A percentile compares a stretch with the other conserved stretches of the same genome.
phyloP scores from a whole-genome alignment of 305 asterid species.

The Fraxinus angustifolia region DNA sequence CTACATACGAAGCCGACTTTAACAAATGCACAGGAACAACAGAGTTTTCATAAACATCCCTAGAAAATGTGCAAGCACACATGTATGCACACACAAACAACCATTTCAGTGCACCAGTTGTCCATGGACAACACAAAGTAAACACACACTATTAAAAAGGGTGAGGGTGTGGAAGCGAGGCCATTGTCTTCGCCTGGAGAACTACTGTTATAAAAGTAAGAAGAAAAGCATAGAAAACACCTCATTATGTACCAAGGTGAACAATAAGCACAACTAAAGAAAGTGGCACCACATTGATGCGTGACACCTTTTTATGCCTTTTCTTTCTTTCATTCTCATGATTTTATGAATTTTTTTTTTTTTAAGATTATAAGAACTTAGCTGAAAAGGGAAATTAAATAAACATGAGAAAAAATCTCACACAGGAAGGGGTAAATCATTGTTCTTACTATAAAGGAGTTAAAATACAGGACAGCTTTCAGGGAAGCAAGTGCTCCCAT shows the following conservation, averaged over 20 bases:
- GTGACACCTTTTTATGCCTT: not conserved
- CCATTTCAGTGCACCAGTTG: not conserved
- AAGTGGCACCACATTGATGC: not conserved
- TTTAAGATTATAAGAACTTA: not conserved
- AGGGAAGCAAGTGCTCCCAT: not conserved
- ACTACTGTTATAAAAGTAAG: not conserved
- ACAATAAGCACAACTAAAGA: not conserved
- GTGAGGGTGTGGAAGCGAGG: not conserved
- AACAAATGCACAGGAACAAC: not conserved
- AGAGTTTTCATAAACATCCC: not conserved
- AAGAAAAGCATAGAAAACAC: not conserved
- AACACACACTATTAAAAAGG: not conserved
- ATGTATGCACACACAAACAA: not conserved
- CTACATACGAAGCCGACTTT: not conserved
- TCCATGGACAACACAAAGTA: not conserved
- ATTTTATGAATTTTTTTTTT: not conserved
- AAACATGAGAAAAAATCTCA: not conserved
- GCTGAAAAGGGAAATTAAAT: not conserved
- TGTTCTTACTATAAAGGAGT: not conserved
- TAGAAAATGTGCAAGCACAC: not conserved
- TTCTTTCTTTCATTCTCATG: not conserved
- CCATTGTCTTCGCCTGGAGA: not conserved
- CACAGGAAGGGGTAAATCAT: not conserved
- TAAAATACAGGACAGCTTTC: not conserved
- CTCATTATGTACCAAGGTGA: not conserved